Conservation (phyloP, 345 rosid species). For the Stellera chamaejasme region DNA sequence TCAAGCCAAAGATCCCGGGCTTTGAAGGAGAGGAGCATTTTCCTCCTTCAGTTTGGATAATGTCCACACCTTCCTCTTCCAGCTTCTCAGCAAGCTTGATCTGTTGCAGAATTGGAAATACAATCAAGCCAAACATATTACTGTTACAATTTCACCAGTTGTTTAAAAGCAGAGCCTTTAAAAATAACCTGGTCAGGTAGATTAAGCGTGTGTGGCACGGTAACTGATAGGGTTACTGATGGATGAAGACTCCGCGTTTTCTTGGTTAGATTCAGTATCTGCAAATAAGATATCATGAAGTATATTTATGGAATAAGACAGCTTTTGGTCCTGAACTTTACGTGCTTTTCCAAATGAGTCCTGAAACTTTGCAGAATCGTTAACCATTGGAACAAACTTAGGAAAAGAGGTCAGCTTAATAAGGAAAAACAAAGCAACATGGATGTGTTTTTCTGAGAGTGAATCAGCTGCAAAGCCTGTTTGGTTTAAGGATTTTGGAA, state of each 20-base stretch:
- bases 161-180: not conserved
- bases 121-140: not conserved
- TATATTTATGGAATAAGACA: too few species aligned
- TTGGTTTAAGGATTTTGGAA: too few species aligned
- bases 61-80: conserved; percentile 51
- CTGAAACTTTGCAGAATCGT: too few species aligned
- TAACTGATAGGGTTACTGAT: conserved; percentile 41
- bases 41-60: conserved; percentile 67
- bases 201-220: conserved; percentile 55
- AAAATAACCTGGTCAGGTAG: conserved; percentile 51
- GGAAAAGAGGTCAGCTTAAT: too few species aligned
- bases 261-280: conserved; percentile 45
- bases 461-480: too few species aligned
- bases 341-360: too few species aligned
- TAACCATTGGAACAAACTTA: too few species aligned
- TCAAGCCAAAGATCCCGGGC: conserved; percentile 51
- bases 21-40: conserved; percentile 49
- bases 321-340: too few species aligned
- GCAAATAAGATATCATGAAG: conserved; percentile 6
- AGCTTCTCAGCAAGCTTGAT: conserved; percentile 56
- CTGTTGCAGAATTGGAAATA: conserved; percentile 16
- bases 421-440: too few species aligned
- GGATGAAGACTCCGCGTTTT: conserved; percentile 54
- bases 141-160: not conserved
- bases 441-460: too few species aligned